Base-by-base conservation (phyloP, 2,329 filamentous ascomycete species). In the Tothia fuscella region DNA sequence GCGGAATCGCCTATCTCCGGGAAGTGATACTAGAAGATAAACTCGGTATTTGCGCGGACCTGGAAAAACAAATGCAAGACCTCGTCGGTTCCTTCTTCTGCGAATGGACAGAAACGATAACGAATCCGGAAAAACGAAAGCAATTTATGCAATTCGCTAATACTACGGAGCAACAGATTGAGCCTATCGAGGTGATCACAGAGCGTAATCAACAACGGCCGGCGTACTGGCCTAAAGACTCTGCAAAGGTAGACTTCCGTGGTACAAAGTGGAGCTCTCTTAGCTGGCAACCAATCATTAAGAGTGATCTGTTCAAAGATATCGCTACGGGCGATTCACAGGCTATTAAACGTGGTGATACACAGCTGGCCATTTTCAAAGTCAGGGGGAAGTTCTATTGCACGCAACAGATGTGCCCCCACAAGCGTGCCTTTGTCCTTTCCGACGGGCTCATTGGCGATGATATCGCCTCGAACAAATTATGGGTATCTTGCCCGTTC, bases 331-430 rank as follows among this genome's bases (percentile, higher is more conserved):
- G 82, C 24, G 79, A 85, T 44, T 82, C 77, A 7, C 78, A 83
- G 4, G 80, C 79, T 24, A 68, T 94, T 61, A 91, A 93, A 67
- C 75, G 84, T 32, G 84, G 87, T 32, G 86, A 93, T 58, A 93
- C 86, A 0, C 87, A 94, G 60, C 72, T 94, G 2, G 86, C 87
- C 6, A 67, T 94, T 41, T 94, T 88, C 75, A 82, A 86, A 52
- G 73, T 93, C 47, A 74, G 76, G 41, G 86, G 85, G 16, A 74
- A 73, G 41, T 93, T 80, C 68, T 89, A 89, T 59, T 82, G 83
- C 45, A 82, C 82, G 12, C 87, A 94, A 64, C 85, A 94, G 57
- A 94, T 94, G 87, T 94, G 87, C 58, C 87, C 87, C 7, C 86
- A 93, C 65, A 91, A 89, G 63, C 80, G 86, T 9, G 80, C 86